Evolutionary conservation across 1,284 basidiomycete genomes (phyloP), one percentile per base, ranked within the genome.

Genomic region (Moesziomyces aphidis): DNA sequence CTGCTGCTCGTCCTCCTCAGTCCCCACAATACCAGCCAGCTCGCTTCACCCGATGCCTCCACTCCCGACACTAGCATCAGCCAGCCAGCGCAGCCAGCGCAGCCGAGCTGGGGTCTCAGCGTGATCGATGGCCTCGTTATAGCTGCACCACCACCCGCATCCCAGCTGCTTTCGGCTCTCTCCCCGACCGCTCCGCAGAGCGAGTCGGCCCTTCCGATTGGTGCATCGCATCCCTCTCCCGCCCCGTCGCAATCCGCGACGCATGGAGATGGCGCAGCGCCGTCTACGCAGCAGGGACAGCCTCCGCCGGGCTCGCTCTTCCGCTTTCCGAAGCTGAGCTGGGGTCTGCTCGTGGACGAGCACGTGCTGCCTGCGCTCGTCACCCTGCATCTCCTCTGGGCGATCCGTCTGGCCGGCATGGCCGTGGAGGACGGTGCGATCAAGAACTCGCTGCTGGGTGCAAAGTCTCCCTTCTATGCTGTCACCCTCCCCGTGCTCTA

Each of bases 1-100:
- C 60, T 77, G 21, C 62, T 78, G 1, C 36, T 78, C 36, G 50
- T 78, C 3, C 72, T 78, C 5, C 57, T 78, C 34, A 65, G 67
- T 21, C 64, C 71, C 11, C 47, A 77, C 50, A 62, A 71, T 24
- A 58, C 53, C 8, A 59, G 48, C 23, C 71, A 73, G 44, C 71
- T 73, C 47, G 55, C 67, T 21, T 50, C 61, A 4, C 39, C 59
- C 3, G 10, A 46, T 7, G 49, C 52, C 5, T 22, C 50, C 21
- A 34, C 47, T 19, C 17, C 39, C 2, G 31, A 13, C 6, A 48
- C 64, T 15, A 68, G 65, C 58, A 22, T 53, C 47, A 73, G 65
- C 48, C 61, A 68, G 26, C 65, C 71, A 19, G 54, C 65, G 9
- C 57, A 60, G 31, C 34, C 71, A 19, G 54, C 65, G 13, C 57